Base-by-base conservation (phyloP, 2,329 filamentous ascomycete genomes). In the Coniochaeta sp. region DNA sequence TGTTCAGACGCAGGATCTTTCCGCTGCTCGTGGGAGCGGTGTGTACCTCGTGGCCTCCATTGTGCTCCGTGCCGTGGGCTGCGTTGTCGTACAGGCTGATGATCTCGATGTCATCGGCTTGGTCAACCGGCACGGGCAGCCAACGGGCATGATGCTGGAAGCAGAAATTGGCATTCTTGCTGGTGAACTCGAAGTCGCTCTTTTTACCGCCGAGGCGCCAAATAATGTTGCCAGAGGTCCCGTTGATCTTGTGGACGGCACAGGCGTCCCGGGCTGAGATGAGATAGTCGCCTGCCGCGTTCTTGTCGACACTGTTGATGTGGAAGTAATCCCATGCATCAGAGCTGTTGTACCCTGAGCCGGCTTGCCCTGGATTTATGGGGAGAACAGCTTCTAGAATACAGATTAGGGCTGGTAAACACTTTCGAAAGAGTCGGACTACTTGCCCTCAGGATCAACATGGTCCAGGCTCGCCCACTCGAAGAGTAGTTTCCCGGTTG, bases 391-490 rank as follows among this genome's bases (percentile, higher is more conserved):
- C 73, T 63, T 81, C 78, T 79, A 55, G 32, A 19, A 12, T n/a
- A 62, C 3, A 17, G 22, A 47, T 57, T 63, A 50, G 54, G 2
- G 8, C 17, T 38, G 38, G 16, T 40, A n/a, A n/a, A n/a, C n/a
- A n/a, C n/a, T n/a, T n/a, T n/a, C n/a, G n/a, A n/a, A n/a, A 54
- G 16, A n/a, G 26, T 42, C 1, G 42, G 47, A 10, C 40, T 40
- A 17, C 68, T 67, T 73, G 73, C 79, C 76, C 44, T 76, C 73
- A 1, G 80, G 81, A 50, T 76, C 73, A n/a, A 84, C 73, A 67
- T 85, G 80, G 60, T 85, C 81, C 10, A 85, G 70, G 63, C 79
- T 81, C 32, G 75, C 76, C 84, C 83, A 86, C 64, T 86, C 82
- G 63, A 86, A 86, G 12, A 85, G 62, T 3, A 86, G 69, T 44